Conservation (phyloP, 2,329 filamentous ascomycete species). For the Diaporthe sp. region DNA sequence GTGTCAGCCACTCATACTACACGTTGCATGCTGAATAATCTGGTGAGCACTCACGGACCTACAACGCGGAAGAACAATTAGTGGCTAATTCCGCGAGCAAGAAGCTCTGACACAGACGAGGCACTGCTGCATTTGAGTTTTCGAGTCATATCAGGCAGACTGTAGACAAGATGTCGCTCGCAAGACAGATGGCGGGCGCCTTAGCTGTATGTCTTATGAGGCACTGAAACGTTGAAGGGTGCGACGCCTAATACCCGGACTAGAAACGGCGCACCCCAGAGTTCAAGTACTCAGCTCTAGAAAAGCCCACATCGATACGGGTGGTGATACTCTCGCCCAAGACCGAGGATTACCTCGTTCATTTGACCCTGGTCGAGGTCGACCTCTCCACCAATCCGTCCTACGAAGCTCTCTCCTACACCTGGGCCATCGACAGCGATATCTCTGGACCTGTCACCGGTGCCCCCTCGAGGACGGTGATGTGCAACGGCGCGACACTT, state of each 20-base stretch:
- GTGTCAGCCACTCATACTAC: neutral
- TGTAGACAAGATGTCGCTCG: neutral
- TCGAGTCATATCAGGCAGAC: neutral
- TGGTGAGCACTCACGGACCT: neutral
- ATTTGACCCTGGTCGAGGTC: neutral
- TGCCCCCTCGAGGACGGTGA: neutral
- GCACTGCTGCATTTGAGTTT: neutral
- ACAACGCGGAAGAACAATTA: neutral
- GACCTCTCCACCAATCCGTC: neutral
- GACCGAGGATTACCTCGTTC: neutral
- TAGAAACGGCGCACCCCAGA: neutral
- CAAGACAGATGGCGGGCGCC: neutral
- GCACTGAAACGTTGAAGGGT: neutral
- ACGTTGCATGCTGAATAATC: neutral
- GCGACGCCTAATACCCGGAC: neutral
- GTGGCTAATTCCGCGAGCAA: neutral
- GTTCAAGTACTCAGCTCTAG: neutral
- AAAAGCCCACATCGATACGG: neutral
- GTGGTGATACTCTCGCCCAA: constrained; percentile 1
- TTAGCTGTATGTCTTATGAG: neutral
- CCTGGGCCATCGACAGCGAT: constrained; percentile 8
- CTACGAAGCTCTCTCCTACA: constrained; percentile 8
- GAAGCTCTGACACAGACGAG: neutral
- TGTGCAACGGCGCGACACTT: neutral
- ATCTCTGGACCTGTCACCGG: neutral